Conservation (phyloP, 129 eudicot species). For the Mikania micrantha region DNA sequence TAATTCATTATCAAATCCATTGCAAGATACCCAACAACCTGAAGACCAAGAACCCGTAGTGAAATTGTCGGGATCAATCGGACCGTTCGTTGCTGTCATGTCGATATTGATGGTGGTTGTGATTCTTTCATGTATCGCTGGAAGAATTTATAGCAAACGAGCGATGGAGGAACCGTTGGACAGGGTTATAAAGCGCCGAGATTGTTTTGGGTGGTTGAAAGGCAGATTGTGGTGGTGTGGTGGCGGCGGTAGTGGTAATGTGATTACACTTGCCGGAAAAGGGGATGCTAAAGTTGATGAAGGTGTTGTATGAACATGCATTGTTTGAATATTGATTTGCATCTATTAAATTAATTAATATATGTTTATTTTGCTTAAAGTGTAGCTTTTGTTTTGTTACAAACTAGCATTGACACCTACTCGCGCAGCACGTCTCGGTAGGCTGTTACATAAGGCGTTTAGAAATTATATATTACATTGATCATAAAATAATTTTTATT, state of each 20-base stretch:
- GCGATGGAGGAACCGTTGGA: slow-evolving; percentile 24
- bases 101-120: slow-evolving; percentile 39
- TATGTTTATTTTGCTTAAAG: neutral
- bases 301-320: slow-evolving; percentile 16
- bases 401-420: too few relatives aligned
- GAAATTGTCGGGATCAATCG: slow-evolving; percentile 35
- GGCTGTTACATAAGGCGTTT: too few relatives aligned
- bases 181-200: slow-evolving; percentile 25
- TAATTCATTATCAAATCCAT: slow-evolving; percentile 25
- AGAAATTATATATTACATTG: too few relatives aligned
- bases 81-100: slow-evolving; percentile 51
- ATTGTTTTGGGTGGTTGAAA: slow-evolving; percentile 43
- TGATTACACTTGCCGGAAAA: slow-evolving; percentile 25
- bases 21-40: slow-evolving; percentile 34
- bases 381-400: neutral
- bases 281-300: slow-evolving; percentile 23
- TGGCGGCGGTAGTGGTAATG: slow-evolving; percentile 22
- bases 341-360: too few relatives aligned
- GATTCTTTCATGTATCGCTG: slow-evolving; percentile 43
- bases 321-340: too few relatives aligned
- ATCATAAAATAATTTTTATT: too few relatives aligned
- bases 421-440: too few relatives aligned
- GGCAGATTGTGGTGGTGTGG: slow-evolving; percentile 17
- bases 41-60: slow-evolving; percentile 27
- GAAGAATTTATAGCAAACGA: slow-evolving; percentile 32